A percentile compares a stretch with the other conserved stretches of the same genome.
Evolutionary conservation across 768 basidiomycete genomes (phyloP).

Genomic region (Phanerodontia chrysosporium): DNA sequence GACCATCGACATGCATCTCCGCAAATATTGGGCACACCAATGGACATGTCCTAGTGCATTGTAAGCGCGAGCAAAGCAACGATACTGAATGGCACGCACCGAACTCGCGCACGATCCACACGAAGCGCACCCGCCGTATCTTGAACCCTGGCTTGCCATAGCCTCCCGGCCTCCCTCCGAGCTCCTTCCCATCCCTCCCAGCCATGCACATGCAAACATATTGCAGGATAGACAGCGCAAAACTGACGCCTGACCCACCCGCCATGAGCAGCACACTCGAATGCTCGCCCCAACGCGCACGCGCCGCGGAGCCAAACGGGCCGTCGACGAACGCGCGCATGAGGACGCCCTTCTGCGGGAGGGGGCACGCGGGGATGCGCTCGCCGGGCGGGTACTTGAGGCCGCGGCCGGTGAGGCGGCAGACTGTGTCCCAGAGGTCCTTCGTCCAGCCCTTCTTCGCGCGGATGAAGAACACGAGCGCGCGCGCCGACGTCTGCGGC

Average conservation of each 20-base stretch:
- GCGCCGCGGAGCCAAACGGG: conserved; percentile 61
- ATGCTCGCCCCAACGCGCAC: conserved; percentile 55
- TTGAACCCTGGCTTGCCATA: conserved; percentile 37
- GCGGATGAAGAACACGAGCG: conserved; percentile 64
- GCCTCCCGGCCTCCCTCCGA: conserved; percentile 45
- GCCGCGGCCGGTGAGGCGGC: conserved; percentile 29
- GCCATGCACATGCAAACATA: conserved; percentile 56
- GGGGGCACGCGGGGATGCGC: conserved; percentile 21
- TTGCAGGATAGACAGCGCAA: conserved; percentile 62
- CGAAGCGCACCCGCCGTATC: conserved; percentile 59
- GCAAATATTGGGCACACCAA: conserved; percentile 68
- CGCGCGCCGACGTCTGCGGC: conserved; percentile 42
- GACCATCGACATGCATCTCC: conserved; percentile 56
- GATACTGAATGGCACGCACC: conserved; percentile 36
- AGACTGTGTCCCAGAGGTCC: conserved; percentile 56
- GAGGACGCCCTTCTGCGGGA: conserved; percentile 46
- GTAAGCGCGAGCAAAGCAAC: conserved; percentile 6
- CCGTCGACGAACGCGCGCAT: conserved; percentile 60
- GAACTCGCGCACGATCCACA: conserved; percentile 77
- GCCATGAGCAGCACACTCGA: conserved; percentile 59
- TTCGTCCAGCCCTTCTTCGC: conserved; percentile 68
- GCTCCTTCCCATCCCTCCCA: conserved; percentile 44
- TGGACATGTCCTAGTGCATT: conserved; percentile 56
- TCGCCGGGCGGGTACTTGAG: conserved; percentile 27
- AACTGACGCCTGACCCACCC: conserved; percentile 76